Evolutionary conservation across 139 green algal genomes (phyloP).

Genomic region (Micromonas pusilla): DNA sequence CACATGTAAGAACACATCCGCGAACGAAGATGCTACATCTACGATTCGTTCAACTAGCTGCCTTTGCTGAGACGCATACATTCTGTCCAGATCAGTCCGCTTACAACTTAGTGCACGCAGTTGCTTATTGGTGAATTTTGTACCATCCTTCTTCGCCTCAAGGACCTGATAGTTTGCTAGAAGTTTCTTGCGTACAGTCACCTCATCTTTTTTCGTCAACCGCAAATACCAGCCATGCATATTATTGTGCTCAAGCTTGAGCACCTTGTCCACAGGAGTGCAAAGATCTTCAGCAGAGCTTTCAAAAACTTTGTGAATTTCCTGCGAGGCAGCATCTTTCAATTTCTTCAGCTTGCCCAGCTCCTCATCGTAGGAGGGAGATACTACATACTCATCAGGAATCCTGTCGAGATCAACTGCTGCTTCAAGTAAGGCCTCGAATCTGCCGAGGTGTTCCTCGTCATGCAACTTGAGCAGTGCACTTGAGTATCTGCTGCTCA

Average conservation of each 20-base stretch:
- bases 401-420: slow-evolving; percentile 83
- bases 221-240: slow-evolving; percentile 59
- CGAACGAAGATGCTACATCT: slow-evolving; percentile 76
- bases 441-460: slow-evolving; percentile 76
- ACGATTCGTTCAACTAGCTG: slow-evolving; percentile 63
- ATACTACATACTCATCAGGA: slow-evolving; percentile 91
- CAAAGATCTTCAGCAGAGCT: slow-evolving; percentile 25
- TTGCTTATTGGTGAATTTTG: slow-evolving; percentile 83
- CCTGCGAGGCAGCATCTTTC: slow-evolving; percentile 6
- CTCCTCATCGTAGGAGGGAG: slow-evolving; percentile 60
- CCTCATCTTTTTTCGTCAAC: slow-evolving; percentile 93
- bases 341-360: slow-evolving; percentile 2
- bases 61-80: slow-evolving; percentile 64
- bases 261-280: too few relatives aligned
- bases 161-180: slow-evolving; percentile 60
- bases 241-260: slow-evolving; percentile 32
- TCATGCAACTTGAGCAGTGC: slow-evolving; percentile 58
- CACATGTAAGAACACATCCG: slow-evolving; percentile 79
- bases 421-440: slow-evolving; percentile 91
- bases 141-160: slow-evolving; percentile 88
- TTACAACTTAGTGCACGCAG: slow-evolving; percentile 50
- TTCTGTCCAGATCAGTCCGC: slow-evolving; percentile 24
- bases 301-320: slow-evolving; percentile 13
- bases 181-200: slow-evolving; percentile 71
- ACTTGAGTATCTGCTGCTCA: slow-evolving; percentile 48